phyloP scores from a whole-genome alignment of 139 green algal genomes.

The Ettlia oleoabundans region DNA sequence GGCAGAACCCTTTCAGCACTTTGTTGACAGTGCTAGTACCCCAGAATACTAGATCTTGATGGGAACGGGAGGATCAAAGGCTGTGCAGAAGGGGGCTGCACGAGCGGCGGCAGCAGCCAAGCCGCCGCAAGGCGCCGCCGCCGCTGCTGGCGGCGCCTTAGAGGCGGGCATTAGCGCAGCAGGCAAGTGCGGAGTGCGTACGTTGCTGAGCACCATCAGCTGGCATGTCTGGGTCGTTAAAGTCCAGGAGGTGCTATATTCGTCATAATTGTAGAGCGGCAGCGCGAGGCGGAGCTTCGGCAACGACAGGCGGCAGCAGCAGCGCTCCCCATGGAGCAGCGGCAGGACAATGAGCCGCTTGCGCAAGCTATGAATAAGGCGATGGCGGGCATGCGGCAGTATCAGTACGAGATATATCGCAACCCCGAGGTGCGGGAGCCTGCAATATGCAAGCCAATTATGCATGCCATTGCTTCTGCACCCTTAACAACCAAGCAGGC shows the following conservation, averaged over 20 bases:
- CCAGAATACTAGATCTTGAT: not conserved
- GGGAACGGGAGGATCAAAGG: not conserved
- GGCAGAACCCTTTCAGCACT: no score
- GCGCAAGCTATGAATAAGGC: conserved; percentile 14
- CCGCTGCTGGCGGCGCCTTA: not conserved
- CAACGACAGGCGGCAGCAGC: not conserved
- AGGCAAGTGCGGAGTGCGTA: not conserved
- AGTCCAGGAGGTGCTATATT: no score
- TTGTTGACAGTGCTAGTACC: not conserved
- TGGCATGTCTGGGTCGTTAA: no score
- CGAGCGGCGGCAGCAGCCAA: not conserved
- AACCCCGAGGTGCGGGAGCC: conserved; percentile 26
- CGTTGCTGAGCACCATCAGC: no score
- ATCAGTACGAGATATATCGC: conserved; percentile 2
- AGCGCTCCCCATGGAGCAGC: not conserved
- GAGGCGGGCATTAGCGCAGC: not conserved
- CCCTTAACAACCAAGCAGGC: no score
- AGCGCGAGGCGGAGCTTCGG: conserved; percentile 11
- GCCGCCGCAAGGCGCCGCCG: not conserved
- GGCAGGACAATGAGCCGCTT: conserved; percentile 1
- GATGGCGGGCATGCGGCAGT: conserved; percentile 16
- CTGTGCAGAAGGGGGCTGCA: not conserved
- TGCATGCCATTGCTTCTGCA: no score
- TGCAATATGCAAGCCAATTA: no score
- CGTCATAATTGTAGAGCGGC: conserved; percentile 5